Evolutionary conservation across 2,329 filamentous ascomycete genomes (phyloP).

Genomic region (Coniochaeta hoffmannii): DNA sequence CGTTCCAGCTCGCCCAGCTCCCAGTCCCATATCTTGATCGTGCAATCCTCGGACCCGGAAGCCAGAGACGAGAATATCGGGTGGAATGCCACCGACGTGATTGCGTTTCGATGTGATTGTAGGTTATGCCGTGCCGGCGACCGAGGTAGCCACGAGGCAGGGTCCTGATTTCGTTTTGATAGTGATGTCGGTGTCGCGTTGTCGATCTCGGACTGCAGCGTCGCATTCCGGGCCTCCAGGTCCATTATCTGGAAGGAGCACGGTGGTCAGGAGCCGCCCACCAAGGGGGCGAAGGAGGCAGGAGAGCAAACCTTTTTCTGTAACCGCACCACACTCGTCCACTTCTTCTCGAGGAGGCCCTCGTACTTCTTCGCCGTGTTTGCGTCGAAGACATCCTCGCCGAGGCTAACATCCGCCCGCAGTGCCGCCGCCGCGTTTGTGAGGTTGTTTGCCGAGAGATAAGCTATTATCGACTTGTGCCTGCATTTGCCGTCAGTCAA

Average conservation of each 20-base stretch:
- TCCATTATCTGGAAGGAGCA: conserved; percentile 69
- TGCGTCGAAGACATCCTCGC: conserved; percentile 64
- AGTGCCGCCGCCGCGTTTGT: conserved; percentile 62
- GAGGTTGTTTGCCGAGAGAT: conserved; percentile 68
- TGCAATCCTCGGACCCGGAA: conserved; percentile 84
- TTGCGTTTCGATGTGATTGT: conserved; percentile 71
- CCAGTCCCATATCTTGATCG: conserved; percentile 98
- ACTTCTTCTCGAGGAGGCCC: conserved; percentile 92
- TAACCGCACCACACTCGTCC: conserved; percentile 88
- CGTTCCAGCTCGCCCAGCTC: conserved; percentile 84
- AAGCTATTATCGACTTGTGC: conserved; percentile 90
- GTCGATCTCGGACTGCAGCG: conserved; percentile 77
- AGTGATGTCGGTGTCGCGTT: conserved; percentile 71
- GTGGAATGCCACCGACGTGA: conserved; percentile 88
- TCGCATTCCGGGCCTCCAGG: conserved; percentile 66
- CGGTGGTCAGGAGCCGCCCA: not conserved
- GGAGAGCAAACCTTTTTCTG: conserved; percentile 72
- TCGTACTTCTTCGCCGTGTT: conserved; percentile 90
- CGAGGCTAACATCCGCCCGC: conserved; percentile 68
- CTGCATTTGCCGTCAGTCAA: conserved; percentile 34
- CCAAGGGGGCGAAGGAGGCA: conserved; percentile 7
- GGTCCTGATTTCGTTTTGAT: conserved; percentile 74
- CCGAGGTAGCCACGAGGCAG: conserved; percentile 77
- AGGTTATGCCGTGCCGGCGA: conserved; percentile 74
- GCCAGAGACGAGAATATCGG: conserved; percentile 86